phyloP scores from a whole-genome alignment of 2,329 filamentous ascomycete genomes.

The Nothophaeocryptopus gaeumannii region DNA sequence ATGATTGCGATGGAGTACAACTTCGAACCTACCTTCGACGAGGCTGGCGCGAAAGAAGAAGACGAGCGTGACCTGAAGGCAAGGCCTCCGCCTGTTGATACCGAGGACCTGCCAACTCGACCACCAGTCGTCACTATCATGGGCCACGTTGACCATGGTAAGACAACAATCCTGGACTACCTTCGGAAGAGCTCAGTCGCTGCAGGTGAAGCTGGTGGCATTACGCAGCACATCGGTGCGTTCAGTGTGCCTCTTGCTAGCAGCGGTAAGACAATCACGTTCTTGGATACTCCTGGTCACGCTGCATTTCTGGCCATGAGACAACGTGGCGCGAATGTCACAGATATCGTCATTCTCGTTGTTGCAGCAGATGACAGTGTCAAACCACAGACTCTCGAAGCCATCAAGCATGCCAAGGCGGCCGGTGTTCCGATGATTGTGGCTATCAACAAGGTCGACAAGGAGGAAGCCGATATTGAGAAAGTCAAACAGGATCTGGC shows the following conservation, averaged over 20 bases:
- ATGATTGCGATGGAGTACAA: constrained; percentile 91
- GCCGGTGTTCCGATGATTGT: constrained; percentile 94
- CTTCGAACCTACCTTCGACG: constrained; percentile 67
- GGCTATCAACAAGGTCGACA: constrained; percentile 96
- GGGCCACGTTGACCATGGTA: constrained; percentile 98
- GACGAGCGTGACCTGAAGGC: constrained; percentile 68
- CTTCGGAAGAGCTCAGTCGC: constrained; percentile 89
- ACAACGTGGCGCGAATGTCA: constrained; percentile 89
- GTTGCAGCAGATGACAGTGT: constrained; percentile 97
- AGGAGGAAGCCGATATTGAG: constrained; percentile 74
- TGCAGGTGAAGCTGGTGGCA: constrained; percentile 88
- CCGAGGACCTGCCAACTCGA: constrained; percentile 64
- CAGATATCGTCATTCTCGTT: constrained; percentile 92
- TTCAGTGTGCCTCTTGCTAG: constrained; percentile 79
- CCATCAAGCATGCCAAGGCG: constrained; percentile 84
- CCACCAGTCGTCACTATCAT: constrained; percentile 98
- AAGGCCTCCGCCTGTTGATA: constrained; percentile 66
- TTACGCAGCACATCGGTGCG: constrained; percentile 97
- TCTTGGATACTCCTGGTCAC: constrained; percentile 94
- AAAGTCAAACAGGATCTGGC: constrained; percentile 85
- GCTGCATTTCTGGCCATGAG: constrained; percentile 95
- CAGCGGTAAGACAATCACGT: constrained; percentile 86
- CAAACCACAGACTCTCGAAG: constrained; percentile 94
- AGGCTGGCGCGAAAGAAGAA: constrained; percentile 52
- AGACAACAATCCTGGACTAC: constrained; percentile 93